These are phyloP conservation scores for Globisporangium cylindrosporum DNA, from an alignment of 352 stramenopile species.

Conservation along the genomic window DNA sequence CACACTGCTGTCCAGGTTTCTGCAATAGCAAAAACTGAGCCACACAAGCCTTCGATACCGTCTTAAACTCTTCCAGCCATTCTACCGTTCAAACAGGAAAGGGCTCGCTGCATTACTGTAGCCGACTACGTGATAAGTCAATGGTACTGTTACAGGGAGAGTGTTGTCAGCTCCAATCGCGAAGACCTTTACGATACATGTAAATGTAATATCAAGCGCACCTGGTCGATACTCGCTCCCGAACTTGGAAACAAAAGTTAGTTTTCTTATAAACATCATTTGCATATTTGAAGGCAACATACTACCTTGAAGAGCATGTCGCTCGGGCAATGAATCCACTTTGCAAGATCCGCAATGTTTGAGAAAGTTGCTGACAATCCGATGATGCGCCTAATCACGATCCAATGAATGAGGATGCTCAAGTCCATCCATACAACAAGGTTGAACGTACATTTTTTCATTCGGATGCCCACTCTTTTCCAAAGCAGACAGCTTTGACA, in stretches of 20 bases:
- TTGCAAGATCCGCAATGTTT: conserved; percentile 28
- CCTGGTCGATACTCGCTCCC: conserved; percentile 40
- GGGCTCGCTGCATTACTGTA: conserved; percentile 24
- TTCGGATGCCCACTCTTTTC: conserved; percentile 17
- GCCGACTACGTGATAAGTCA: conserved; percentile 29
- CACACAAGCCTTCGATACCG: not conserved
- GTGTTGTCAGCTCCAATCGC: not conserved
- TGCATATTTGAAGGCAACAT: not conserved
- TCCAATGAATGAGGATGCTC: not conserved
- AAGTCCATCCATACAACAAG: not conserved
- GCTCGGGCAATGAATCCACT: conserved; percentile 30
- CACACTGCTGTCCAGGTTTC: conserved; percentile 48
- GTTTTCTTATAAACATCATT: not conserved
- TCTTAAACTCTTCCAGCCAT: not conserved
- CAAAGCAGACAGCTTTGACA: conserved; percentile 17
- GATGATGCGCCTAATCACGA: conserved; percentile 29
- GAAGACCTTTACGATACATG: too few species aligned
- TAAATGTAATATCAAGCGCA: conserved; percentile 7
- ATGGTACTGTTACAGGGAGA: conserved; percentile 20
- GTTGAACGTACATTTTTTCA: conserved; percentile 20
- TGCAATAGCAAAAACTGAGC: conserved; percentile 4
- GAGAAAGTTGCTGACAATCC: conserved; percentile 36
- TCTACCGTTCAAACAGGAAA: conserved; percentile 37
- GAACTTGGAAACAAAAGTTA: conserved; percentile 26
- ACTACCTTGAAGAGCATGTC: conserved; percentile 25